Base-by-base conservation (phyloP, 352 stramenopile species). In the Phytopythium delawarense region DNA sequence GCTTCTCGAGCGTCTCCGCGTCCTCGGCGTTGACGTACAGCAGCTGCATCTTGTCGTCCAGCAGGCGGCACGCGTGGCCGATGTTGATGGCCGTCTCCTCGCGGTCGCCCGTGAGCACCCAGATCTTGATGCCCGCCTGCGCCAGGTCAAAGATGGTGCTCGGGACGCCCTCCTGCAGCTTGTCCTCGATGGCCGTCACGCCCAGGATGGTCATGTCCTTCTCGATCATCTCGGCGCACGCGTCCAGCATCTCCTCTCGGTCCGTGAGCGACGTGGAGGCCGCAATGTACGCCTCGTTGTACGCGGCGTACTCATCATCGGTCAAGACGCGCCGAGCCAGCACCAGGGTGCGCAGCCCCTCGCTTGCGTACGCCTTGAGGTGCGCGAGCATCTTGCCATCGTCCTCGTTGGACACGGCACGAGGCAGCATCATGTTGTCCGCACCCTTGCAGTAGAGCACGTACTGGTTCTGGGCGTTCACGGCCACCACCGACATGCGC, bases 11-110 rank as follows among this genome's bases (percentile, higher is more conserved):
- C 9, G 63, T 62, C 6, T 78, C 65, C 1, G 79, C 35, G 1
- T 63, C 49, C 57, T 88, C 79, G 21, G 79, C 71, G 49, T 91
- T 88, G 30, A 91, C 71, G 45, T 88, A 89, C 2, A 87, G 57
- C 34, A 87, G 48, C 44, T 91, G 75, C 77, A 88, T 92, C 37
- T 72, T 78, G 44, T 89, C 77, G 61, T 86, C 79, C 32, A 91
- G 75, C 0, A 91, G 71, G 18, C 74, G 75, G 50, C 81, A 91
- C 0, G 94, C 94, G 50, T 98, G 96, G 18, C 90, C 96, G 59
- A 99, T 99, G 74, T 99, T 98, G 60, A 99, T 94, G 1, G 97
- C 97, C 2, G 97, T 99, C 67, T 99, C 97, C 57, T 97, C 81
- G 49, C 98, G 98, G 69, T 99, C 97, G 34, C 97, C 97, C 7